These are phyloP conservation scores for Fonsecaea pugnacius DNA, from an alignment of 2,329 filamentous ascomycete species.

Conservation along the genomic window DNA sequence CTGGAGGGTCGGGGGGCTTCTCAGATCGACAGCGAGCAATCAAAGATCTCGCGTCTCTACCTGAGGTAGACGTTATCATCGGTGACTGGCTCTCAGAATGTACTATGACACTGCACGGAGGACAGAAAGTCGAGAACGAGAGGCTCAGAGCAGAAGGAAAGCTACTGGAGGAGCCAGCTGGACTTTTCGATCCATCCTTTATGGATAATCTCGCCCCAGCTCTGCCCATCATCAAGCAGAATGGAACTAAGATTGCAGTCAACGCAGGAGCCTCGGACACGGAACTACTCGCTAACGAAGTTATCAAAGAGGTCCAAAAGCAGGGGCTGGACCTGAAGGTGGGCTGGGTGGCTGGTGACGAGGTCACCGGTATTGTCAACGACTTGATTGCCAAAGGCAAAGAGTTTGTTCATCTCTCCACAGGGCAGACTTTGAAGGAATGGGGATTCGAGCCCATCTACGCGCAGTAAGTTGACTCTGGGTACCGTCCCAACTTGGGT, in stretches of 20 bases:
- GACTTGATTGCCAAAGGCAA: conserved; percentile 22
- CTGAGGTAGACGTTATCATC: conserved; percentile 32
- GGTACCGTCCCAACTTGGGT: no score
- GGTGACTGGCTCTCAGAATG: conserved; percentile 41
- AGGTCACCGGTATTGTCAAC: conserved; percentile 39
- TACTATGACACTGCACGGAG: conserved; percentile 37
- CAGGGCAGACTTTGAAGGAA: no score
- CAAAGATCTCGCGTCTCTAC: conserved; percentile 35
- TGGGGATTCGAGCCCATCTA: conserved; percentile 8
- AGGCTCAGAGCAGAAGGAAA: conserved; percentile 34
- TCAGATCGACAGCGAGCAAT: no score
- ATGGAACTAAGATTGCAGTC: conserved; percentile 46
- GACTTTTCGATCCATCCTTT: no score
- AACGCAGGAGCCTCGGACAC: conserved; percentile 51
- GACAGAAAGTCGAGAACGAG: conserved; percentile 8
- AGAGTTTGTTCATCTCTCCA: no score
- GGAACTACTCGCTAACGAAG: conserved; percentile 30
- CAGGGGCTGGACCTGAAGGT: conserved; percentile 42
- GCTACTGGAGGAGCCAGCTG: no score
- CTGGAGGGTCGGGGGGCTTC: no score
- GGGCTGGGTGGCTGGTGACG: conserved; percentile 48
- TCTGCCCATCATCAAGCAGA: no score
- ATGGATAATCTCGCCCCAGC: no score
- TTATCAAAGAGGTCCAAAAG: conserved; percentile 40
- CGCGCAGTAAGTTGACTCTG: no score